Conservation (phyloP, 495 filamentous ascomycete species). For the Penicillium salamii region DNA sequence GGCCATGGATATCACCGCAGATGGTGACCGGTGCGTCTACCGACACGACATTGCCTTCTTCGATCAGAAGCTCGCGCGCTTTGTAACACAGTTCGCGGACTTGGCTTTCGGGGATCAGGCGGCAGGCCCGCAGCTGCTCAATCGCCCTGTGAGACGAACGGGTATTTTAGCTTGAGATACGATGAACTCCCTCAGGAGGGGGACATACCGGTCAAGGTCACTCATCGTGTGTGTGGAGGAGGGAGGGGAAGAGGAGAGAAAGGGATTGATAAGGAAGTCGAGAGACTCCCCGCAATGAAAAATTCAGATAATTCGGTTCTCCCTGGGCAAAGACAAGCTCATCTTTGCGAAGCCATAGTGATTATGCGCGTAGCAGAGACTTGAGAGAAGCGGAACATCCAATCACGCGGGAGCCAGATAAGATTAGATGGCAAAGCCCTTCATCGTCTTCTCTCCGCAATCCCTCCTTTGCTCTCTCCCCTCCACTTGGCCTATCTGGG, state of each 20-base stretch:
- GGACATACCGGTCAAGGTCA: conserved; percentile 73
- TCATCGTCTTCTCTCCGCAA: conserved; percentile 8
- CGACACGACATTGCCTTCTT: conserved; percentile 96
- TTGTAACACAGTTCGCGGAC: conserved; percentile 98
- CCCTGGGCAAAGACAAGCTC: conserved; percentile 13
- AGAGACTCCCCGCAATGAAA: conserved; percentile 7
- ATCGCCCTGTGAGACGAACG: conserved; percentile 67
- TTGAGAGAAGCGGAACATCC: conserved; percentile 15
- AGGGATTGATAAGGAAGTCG: conserved; percentile 8
- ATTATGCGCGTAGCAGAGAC: conserved; percentile 11
- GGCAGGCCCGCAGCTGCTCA: conserved; percentile 87
- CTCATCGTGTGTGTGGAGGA: conserved; percentile 59
- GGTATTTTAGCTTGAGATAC: conserved; percentile 4
- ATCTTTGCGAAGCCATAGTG: conserved; percentile 22
- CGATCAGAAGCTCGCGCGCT: conserved; percentile 91
- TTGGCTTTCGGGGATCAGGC: conserved; percentile 91
- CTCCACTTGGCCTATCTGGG: neutral
- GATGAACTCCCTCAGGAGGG: neutral
- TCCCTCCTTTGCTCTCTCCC: neutral
- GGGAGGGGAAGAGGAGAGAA: conserved; percentile 1
- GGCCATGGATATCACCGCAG: conserved; percentile 97
- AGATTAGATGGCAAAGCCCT: conserved; percentile 44
- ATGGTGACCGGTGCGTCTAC: conserved; percentile 97
- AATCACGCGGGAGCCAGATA: conserved; percentile 38
- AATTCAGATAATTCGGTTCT: conserved; percentile 12